phyloP scores from a whole-genome alignment of 768 basidiomycete species.

The Suillus variegatus region DNA sequence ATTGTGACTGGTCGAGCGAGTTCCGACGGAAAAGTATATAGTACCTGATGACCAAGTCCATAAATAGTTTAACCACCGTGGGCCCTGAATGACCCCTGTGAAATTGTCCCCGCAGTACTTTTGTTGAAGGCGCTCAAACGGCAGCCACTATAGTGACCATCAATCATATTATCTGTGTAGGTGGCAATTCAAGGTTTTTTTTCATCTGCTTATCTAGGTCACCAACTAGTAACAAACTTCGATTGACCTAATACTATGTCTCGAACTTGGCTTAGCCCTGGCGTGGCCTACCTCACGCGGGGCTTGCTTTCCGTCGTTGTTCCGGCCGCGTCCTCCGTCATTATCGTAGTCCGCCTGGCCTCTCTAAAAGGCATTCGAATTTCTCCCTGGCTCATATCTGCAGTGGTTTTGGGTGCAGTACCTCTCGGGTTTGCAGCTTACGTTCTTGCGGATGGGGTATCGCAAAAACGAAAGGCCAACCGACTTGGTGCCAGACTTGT shows the following conservation, averaged over 20 bases:
- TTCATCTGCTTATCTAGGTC: neutral
- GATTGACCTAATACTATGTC: neutral
- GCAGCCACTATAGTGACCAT: no score
- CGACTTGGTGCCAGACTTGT: slow-evolving; percentile 27
- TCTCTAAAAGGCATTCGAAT: slow-evolving; percentile 15
- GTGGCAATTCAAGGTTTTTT: no score
- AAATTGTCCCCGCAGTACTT: no score
- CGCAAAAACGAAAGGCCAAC: slow-evolving; percentile 21
- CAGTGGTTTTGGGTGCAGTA: slow-evolving; percentile 9
- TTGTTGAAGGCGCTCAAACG: no score
- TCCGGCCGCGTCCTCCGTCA: slow-evolving; percentile 14
- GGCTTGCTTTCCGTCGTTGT: slow-evolving; percentile 15
- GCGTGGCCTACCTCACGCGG: slow-evolving; percentile 23
- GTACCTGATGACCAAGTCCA: no score
- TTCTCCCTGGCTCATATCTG: slow-evolving; percentile 5
- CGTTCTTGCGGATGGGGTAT: slow-evolving; percentile 8
- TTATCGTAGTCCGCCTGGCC: slow-evolving; percentile 17
- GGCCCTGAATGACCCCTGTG: no score
- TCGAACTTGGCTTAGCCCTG: slow-evolving; percentile 18
- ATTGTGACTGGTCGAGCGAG: no score
- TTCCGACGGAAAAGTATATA: no score
- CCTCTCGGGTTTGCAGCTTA: slow-evolving; percentile 7
- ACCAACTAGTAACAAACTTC: neutral
- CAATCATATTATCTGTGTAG: no score
- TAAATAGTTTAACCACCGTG: no score